A percentile compares a stretch with the other conserved stretches of the same genome.
phyloP scores from a whole-genome alignment of 306 rosid species.

The Prunus armeniaca region DNA sequence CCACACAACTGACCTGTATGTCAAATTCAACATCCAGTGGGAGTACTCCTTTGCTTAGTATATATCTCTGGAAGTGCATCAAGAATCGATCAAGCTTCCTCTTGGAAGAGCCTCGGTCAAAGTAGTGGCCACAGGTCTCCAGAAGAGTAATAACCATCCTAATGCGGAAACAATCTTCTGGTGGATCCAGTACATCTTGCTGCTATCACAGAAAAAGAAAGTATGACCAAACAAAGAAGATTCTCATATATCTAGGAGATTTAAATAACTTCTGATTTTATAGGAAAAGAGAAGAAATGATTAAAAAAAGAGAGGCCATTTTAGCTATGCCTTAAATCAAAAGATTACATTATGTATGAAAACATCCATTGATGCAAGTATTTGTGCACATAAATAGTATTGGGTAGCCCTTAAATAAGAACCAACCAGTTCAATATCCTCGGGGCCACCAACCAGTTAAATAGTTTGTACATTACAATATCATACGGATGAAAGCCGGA shows the following conservation, averaged over 20 bases:
- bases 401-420: not conserved
- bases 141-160: constrained; percentile 93
- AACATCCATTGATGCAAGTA: too few relatives aligned
- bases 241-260: not conserved
- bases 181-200: constrained; percentile 92
- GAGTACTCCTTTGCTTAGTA: constrained; percentile 82
- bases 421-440: not conserved
- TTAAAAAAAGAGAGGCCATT: not conserved
- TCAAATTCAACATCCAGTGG: constrained; percentile 95
- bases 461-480: too few relatives aligned
- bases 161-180: constrained; percentile 96
- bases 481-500: too few relatives aligned
- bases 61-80: constrained; percentile 80
- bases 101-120: constrained; percentile 97
- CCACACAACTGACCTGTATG: constrained; percentile 67
- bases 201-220: constrained; percentile 36
- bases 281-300: not conserved
- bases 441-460: too few relatives aligned
- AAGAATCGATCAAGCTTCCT: constrained; percentile 90
- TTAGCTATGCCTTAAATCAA: not conserved
- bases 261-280: not conserved
- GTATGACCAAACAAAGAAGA: constrained; percentile 26
- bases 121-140: constrained; percentile 98
- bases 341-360: not conserved
- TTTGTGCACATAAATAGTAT: too few relatives aligned